Conservation (phyloP, 768 basidiomycete genomes). For the Artomyces pyxidatus region DNA sequence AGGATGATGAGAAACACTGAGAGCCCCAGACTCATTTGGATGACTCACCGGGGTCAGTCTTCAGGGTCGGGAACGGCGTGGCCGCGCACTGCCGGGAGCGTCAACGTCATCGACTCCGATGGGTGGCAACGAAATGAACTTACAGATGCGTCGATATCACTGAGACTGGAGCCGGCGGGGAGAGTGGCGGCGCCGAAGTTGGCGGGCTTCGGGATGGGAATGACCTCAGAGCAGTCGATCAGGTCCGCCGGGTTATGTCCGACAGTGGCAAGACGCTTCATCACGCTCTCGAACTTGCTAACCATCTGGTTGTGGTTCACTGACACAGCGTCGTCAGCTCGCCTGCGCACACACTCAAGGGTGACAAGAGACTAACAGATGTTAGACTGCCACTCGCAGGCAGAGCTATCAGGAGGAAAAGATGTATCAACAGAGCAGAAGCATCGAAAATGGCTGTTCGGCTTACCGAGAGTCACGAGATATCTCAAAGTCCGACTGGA, state of each 20-base stretch:
- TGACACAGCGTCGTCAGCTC: background rate
- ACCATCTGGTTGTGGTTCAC: constrained; percentile 16
- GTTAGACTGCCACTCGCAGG: constrained; percentile 19
- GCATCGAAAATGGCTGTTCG: too few relatives aligned
- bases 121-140: background rate
- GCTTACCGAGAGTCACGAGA: too few relatives aligned
- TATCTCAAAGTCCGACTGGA: too few relatives aligned
- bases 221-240: constrained; percentile 24
- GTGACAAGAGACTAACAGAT: constrained; percentile 10
- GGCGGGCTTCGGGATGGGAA: constrained; percentile 18
- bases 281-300: constrained; percentile 14
- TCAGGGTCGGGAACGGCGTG: constrained; percentile 15
- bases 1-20: background rate
- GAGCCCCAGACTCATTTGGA: background rate
- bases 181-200: constrained; percentile 11
- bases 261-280: constrained; percentile 21
- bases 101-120: background rate
- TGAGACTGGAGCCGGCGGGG: constrained; percentile 20
- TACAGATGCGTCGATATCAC: constrained; percentile 16
- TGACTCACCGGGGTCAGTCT: constrained; percentile 4
- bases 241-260: constrained; percentile 18
- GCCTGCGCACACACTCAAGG: background rate
- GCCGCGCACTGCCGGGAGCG: constrained; percentile 5
- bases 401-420: constrained; percentile 14
- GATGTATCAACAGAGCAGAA: too few relatives aligned